Percentiles rank a stretch among this genome's conserved stretches.
These are phyloP conservation scores for Sporisorium reilianum DNA, from an alignment of 1,284 basidiomycete genomes.

Conservation along the genomic window DNA sequence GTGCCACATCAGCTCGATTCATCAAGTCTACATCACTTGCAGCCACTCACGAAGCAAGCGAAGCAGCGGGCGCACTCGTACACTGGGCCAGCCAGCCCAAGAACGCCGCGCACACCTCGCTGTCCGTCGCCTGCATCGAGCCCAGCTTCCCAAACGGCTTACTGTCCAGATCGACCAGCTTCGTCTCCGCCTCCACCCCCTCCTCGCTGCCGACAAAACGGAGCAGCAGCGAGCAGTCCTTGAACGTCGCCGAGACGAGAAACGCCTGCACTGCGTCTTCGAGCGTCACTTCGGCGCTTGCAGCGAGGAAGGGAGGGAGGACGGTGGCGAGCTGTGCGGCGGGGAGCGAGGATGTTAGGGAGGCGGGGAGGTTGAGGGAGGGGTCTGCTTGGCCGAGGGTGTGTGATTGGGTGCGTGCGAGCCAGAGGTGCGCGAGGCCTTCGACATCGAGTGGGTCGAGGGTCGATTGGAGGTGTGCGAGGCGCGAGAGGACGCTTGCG, in stretches of 20 bases:
- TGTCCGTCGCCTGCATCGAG: conserved; percentile 82
- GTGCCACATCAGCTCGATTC: neutral
- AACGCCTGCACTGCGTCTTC: conserved; percentile 71
- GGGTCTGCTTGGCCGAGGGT: conserved; percentile 14
- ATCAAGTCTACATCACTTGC: neutral
- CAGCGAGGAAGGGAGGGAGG: conserved; percentile 1
- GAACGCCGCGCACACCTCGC: conserved; percentile 35
- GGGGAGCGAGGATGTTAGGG: conserved; percentile 11
- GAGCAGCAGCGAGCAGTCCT: conserved; percentile 91
- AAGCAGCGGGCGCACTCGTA: neutral
- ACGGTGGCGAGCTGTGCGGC: conserved; percentile 10
- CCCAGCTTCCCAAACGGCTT: conserved; percentile 79
- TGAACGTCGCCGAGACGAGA: conserved; percentile 90
- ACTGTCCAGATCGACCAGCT: conserved; percentile 80
- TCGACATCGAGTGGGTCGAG: conserved; percentile 87
- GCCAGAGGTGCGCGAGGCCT: conserved; percentile 72
- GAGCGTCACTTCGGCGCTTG: neutral
- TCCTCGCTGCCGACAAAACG: conserved; percentile 60
- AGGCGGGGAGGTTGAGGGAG: neutral
- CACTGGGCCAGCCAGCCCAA: conserved; percentile 20
- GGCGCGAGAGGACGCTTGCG: conserved; percentile 72
- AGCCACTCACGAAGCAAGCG: conserved; percentile 1
- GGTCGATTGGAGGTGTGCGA: conserved; percentile 79
- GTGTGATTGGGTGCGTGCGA: conserved; percentile 23
- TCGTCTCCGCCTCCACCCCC: conserved; percentile 10